A percentile compares a stretch with the other conserved stretches of the same genome.
These are phyloP conservation scores for Aspergillus tamarii DNA, from an alignment of 2,329 filamentous ascomycete species.

Conservation along the genomic window DNA sequence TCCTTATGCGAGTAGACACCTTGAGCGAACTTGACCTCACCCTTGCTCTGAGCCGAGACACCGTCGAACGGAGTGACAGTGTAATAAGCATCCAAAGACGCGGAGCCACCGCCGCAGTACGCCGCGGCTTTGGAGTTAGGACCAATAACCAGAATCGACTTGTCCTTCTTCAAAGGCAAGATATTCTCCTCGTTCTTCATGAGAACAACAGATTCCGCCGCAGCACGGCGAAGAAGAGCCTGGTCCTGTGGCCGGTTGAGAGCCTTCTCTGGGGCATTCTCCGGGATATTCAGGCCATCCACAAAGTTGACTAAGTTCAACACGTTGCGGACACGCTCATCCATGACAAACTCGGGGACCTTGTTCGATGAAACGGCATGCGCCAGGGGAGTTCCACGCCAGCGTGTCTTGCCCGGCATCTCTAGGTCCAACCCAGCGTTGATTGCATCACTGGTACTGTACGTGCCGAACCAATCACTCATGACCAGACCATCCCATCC, in stretches of 20 bases:
- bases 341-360: slow-evolving; percentile 57
- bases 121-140: slow-evolving; percentile 55
- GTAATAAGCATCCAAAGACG: slow-evolving; percentile 54
- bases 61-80: slow-evolving; percentile 50
- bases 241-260: slow-evolving; percentile 65
- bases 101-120: slow-evolving; percentile 67
- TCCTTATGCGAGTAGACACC: slow-evolving; percentile 68
- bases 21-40: slow-evolving; percentile 55
- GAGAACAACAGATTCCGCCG: slow-evolving; percentile 71
- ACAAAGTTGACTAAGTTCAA: slow-evolving; percentile 64
- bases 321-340: slow-evolving; percentile 61
- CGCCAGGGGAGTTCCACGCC: slow-evolving; percentile 43
- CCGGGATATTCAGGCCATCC: slow-evolving; percentile 57
- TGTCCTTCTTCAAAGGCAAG: slow-evolving; percentile 58
- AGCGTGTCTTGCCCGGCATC: slow-evolving; percentile 51
- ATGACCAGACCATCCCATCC: slow-evolving; percentile 51
- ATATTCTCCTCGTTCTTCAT: slow-evolving; percentile 70
- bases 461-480: slow-evolving; percentile 54
- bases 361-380: slow-evolving; percentile 59
- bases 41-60: slow-evolving; percentile 39
- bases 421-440: slow-evolving; percentile 52
- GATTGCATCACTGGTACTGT: slow-evolving; percentile 49
- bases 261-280: slow-evolving; percentile 57
- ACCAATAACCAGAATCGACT: slow-evolving; percentile 57
- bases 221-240: slow-evolving; percentile 65